phyloP scores from a whole-genome alignment of 805 yeast genomes.

The Tetrapisispora arboricola region DNA sequence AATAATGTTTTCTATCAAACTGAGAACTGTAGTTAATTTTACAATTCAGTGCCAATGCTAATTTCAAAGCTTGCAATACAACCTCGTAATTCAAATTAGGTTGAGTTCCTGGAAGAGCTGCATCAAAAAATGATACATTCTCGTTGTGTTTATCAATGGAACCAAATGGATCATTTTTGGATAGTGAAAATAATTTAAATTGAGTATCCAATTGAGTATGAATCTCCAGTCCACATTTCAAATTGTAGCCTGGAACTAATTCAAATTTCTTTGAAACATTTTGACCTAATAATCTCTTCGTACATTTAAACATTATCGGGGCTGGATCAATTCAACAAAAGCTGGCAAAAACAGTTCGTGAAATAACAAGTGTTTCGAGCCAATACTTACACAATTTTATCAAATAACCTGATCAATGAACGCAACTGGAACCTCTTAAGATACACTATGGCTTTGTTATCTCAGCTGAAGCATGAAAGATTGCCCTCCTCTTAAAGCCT shows the following conservation, averaged over 20 bases:
- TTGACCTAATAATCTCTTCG: background rate
- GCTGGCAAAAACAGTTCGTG: too few species aligned
- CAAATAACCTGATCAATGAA: too few species aligned
- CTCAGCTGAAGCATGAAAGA: too few species aligned
- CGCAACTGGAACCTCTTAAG: too few species aligned
- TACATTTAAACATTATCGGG: background rate
- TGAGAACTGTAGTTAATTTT: constrained; percentile 44
- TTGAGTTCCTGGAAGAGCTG: constrained; percentile 86
- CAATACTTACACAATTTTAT: too few species aligned
- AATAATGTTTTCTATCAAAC: constrained; percentile 92
- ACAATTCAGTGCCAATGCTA: constrained; percentile 62
- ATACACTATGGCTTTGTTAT: too few species aligned
- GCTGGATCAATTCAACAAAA: too few species aligned
- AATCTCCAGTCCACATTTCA: constrained; percentile 86
- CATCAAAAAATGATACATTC: constrained; percentile 67
- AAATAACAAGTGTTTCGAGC: too few species aligned
- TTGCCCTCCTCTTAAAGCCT: too few species aligned
- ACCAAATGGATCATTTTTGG: constrained; percentile 39
- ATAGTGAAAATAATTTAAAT: constrained; percentile 65
- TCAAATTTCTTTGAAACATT: background rate
- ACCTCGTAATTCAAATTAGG: constrained; percentile 74
- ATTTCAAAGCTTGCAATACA: constrained; percentile 53
- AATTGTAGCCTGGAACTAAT: constrained; percentile 18
- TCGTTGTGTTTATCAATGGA: constrained; percentile 49
- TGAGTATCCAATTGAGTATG: constrained; percentile 79